These are phyloP conservation scores for Trichophyton verrucosum DNA, from an alignment of 2,329 filamentous ascomycete genomes.

Conservation along the genomic window DNA sequence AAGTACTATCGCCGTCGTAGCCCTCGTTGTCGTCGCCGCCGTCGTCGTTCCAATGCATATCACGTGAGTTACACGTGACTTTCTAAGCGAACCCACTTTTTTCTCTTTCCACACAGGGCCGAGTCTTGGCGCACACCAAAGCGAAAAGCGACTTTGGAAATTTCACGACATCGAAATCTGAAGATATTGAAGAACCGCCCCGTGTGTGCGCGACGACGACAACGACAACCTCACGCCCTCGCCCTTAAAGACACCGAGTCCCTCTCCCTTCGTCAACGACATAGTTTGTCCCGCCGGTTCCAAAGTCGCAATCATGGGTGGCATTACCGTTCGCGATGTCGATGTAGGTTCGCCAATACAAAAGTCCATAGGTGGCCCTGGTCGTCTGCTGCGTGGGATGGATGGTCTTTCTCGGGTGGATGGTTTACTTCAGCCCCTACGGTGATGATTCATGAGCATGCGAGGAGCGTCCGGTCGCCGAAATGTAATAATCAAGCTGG, in stretches of 20 bases:
- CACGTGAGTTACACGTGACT: conserved; percentile 21
- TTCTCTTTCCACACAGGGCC: conserved; percentile 15
- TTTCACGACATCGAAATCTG: conserved; percentile 7
- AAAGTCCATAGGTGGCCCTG: background rate
- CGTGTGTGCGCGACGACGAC: conserved; percentile 13
- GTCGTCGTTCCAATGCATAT: background rate
- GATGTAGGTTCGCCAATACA: conserved; percentile 36
- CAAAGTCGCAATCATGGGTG: conserved; percentile 49
- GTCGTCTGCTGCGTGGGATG: background rate
- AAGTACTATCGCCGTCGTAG: background rate
- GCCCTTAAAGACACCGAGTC: conserved; percentile 22
- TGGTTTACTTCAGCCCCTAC: background rate
- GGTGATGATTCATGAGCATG: background rate
- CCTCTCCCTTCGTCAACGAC: conserved; percentile 20
- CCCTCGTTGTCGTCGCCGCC: background rate
- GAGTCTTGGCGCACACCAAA: conserved; percentile 14
- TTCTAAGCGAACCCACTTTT: conserved; percentile 27
- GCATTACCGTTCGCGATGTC: conserved; percentile 56
- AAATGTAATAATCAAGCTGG: background rate
- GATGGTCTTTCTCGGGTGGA: background rate
- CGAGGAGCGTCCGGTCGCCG: background rate
- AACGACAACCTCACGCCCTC: conserved; percentile 13
- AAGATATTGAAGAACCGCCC: conserved; percentile 3
- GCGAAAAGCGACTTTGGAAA: conserved; percentile 7
- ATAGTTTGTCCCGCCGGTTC: conserved; percentile 15